Conservation (phyloP, 2,329 filamentous ascomycete species). For the Thelonectria discophora region DNA sequence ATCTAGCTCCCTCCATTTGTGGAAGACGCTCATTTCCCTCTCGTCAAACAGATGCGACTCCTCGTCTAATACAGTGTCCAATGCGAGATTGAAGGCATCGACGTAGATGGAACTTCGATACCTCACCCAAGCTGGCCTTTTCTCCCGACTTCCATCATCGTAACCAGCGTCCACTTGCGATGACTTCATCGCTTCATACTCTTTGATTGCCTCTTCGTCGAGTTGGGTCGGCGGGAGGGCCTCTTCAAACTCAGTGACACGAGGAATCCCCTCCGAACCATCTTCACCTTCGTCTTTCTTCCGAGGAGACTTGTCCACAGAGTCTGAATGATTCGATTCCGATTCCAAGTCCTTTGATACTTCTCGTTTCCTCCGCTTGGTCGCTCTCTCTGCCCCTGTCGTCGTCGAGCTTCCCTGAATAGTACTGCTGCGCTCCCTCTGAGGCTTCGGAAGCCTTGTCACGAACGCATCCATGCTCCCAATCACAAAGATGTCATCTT, state of each 20-base stretch:
- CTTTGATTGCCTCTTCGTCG: conserved; percentile 76
- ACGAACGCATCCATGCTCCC: conserved; percentile 52
- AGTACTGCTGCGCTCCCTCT: conserved; percentile 23
- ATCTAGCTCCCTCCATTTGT: conserved; percentile 73
- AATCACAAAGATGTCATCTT: conserved; percentile 24
- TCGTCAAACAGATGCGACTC: conserved; percentile 88
- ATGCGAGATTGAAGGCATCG: conserved; percentile 92
- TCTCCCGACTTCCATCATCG: conserved; percentile 48
- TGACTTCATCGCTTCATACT: conserved; percentile 77
- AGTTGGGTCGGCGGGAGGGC: conserved; percentile 73
- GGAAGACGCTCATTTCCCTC: conserved; percentile 80
- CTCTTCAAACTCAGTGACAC: conserved; percentile 51
- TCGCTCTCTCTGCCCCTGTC: conserved; percentile 36
- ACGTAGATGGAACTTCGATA: conserved; percentile 93
- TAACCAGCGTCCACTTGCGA: conserved; percentile 55
- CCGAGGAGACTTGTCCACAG: conserved; percentile 17
- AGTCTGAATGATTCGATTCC: conserved; percentile 37
- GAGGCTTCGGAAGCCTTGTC: conserved; percentile 41
- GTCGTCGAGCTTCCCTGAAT: conserved; percentile 19
- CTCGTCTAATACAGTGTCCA: conserved; percentile 89
- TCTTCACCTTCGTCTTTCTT: conserved; percentile 24
- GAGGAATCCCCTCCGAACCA: conserved; percentile 31
- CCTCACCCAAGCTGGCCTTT: conserved; percentile 67
- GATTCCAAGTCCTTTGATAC: conserved; percentile 33
- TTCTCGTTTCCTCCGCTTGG: conserved; percentile 46